Evolutionary conservation across 2,329 filamentous ascomycete species (phyloP).

Genomic region (Aspergillus sclerotialis): DNA sequence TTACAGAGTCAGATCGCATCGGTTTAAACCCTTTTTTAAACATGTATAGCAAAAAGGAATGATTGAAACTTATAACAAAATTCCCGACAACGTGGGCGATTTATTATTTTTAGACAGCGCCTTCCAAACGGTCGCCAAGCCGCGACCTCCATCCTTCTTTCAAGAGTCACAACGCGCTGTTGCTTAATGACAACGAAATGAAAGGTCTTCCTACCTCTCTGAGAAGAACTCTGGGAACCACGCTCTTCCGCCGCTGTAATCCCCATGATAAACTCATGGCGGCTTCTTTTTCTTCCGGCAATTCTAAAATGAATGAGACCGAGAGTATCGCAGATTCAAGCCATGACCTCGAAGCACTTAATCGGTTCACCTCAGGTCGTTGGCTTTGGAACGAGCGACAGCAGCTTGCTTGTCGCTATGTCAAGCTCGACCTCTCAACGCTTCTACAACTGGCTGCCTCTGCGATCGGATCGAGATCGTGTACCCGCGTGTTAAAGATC

Average conservation of each 20-base stretch:
- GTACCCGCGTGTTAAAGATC: constrained; percentile 25
- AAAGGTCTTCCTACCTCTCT: background rate
- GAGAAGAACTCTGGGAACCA: background rate
- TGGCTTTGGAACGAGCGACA: constrained; percentile 31
- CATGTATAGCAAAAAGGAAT: no score
- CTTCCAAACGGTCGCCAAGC: background rate
- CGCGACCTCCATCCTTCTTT: background rate
- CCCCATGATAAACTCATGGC: background rate
- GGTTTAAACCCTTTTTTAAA: no score
- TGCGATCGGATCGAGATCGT: constrained; percentile 21
- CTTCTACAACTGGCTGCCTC: constrained; percentile 27
- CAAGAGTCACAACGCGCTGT: background rate
- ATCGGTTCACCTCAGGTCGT: constrained; percentile 21
- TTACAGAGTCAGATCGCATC: no score
- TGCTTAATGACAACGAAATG: background rate
- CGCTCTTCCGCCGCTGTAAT: background rate
- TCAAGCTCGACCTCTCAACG: constrained; percentile 24
- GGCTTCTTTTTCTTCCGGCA: background rate
- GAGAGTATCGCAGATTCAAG: constrained; percentile 8
- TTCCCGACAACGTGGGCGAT: no score
- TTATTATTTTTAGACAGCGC: background rate
- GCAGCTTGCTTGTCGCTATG: constrained; percentile 24
- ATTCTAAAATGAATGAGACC: constrained; percentile 1
- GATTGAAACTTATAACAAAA: no score
- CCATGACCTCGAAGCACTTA: constrained; percentile 11